A percentile compares a stretch with the other conserved stretches of the same genome.
Conservation (phyloP, 805 yeast genomes). For the Lachancea sp. region DNA sequence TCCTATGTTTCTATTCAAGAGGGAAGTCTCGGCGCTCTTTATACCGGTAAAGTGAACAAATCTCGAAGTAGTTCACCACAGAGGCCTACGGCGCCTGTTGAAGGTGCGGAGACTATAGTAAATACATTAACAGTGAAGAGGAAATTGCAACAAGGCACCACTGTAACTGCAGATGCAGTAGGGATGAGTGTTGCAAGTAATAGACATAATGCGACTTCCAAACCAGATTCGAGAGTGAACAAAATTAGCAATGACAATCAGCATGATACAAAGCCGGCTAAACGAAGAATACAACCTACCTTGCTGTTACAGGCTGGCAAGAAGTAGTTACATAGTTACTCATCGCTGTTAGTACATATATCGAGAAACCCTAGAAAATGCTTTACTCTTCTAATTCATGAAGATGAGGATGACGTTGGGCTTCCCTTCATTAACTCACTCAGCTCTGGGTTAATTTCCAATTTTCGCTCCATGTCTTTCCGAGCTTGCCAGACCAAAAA, state of each 20-base stretch:
- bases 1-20: constrained; percentile 53
- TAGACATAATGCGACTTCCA: neutral
- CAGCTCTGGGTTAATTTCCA: constrained; percentile 15
- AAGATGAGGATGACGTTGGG: neutral
- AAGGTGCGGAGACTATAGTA: no score
- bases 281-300: constrained; percentile 23
- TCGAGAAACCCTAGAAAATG: no score
- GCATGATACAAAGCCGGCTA: constrained; percentile 8
- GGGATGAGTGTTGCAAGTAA: no score
- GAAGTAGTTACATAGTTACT: constrained; percentile 1
- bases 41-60: neutral
- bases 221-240: no score
- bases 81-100: no score
- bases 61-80: neutral
- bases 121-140: neutral
- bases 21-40: constrained; percentile 45
- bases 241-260: neutral
- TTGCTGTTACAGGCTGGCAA: constrained; percentile 7
- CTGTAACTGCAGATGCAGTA: no score
- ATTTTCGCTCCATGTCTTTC: constrained; percentile 40
- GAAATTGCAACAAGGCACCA: neutral
- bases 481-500: constrained; percentile 57
- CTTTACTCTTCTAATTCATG: no score
- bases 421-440: constrained; percentile 6
- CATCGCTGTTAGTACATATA: no score